Evolutionary conservation across 2,329 filamentous ascomycete species (phyloP), one percentile per base, ranked within the genome.

Genomic region (Arachnopeziza araneosa): DNA sequence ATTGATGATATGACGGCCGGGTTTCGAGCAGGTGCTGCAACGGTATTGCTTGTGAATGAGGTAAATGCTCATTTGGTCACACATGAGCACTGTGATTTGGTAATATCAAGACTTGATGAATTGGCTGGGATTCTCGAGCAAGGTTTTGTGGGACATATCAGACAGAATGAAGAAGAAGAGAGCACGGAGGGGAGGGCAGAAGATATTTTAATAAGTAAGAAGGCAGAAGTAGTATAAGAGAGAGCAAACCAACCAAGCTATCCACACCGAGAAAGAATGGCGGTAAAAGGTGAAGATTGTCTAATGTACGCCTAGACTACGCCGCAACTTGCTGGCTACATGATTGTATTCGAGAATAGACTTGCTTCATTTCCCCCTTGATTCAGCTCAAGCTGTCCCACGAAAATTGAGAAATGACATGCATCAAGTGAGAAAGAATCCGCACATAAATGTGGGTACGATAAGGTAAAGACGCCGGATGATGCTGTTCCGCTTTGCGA

Each of bases 1-100:
- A 85, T 96, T 58, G 95, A 98, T 73, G 95, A 99, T 72, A 96
- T 98, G 85, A 90, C 88, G 8, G 91, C 93, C 0, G 93, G 95
- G 0, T 83, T 88, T 61, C 80, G 80, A 56, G 93, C 93, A 0
- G 93, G 93, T 0, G 91, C 93, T 1, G 89, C 91, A 36, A 98
- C 95, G 0, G 92, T 98, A n/a, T 72, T 98, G 71, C 78, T 99
- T 52, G 81, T 88, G 19, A 96, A 96, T 69, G 85, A 90, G n/a
- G 86, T 82, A n/a, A 96, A 96, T 71, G 74, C 74, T 58, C 80
- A 88, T 65, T 72, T 96, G 60, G 83, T 80, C 8, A 79, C 83
- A 24, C 89, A 96, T 71, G 82, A 86, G 64, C 84, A 91, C 72
- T 96, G 91, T 0, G 91, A 96, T 74, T 69, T 93, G 52, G 86